Evolutionary conservation across 176 grass and related monocot genomes (phyloP), one percentile per base, ranked within the genome.

Genomic region (Phyllostachys edulis): DNA sequence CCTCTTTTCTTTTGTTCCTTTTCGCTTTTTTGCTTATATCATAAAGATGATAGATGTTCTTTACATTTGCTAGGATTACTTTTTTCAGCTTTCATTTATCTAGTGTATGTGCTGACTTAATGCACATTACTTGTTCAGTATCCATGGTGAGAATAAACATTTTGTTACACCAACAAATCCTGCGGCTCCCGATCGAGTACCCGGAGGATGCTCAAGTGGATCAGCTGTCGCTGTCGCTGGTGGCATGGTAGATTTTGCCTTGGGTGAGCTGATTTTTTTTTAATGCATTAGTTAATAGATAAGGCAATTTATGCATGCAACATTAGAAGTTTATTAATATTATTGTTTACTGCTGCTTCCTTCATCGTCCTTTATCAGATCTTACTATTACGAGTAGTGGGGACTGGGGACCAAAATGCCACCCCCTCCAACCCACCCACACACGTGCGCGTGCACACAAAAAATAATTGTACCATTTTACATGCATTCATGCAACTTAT

Each of bases 201-300:
- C 97, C 70, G 97, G 97, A 24, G 97, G 97, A 65, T 99, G 93
- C 63, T 99, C 93, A 64, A 99, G 97, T 67, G 97, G 97, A 73
- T 99, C 97, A 29, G 91, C 97, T 79, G 93, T 96, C 37, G 91
- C 97, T 73, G 97, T 99, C 89, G 93, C 91, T 84, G 76, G 81
- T 81, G 91, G 91, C 24, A 87, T 96, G 65, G 97, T 94, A 80
- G 93, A 99, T 89, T 99, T 99, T 86, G 85, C 96, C n/a, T 90
- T 99, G 73, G 96, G 96, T 99, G 81, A 90, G 89, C 40, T 63
- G 18, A 41, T 60, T 12, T 27, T 65, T 65, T 51, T 62, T 20
- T 29, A 17, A 42, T 71, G 12, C 24, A 68, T 80, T 29, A 49
- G 21, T 57, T 64, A 44, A 62, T 86, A 76, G 47, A 50, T 77